phyloP scores from a whole-genome alignment of 1,284 basidiomycete genomes.

The Tremellales sp. region DNA sequence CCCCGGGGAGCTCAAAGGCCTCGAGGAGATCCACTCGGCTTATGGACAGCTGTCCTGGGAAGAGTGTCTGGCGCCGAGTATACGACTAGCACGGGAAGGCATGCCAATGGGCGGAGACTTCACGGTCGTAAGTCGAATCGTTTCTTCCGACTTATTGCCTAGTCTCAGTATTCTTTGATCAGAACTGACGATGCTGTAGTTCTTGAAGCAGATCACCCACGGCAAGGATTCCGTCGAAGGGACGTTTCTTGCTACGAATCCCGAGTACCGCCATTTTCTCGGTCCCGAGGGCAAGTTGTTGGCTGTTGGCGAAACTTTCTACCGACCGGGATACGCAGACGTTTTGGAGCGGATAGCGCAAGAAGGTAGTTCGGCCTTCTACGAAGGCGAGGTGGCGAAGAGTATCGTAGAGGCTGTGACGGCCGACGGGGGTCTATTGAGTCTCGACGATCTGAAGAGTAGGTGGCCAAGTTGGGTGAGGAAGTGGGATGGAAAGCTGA shows the following conservation, averaged over 20 bases:
- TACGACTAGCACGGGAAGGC: slow-evolving; percentile 50
- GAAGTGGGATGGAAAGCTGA: not conserved
- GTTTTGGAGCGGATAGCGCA: slow-evolving; percentile 32
- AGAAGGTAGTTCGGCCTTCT: slow-evolving; percentile 34
- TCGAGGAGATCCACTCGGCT: slow-evolving; percentile 26
- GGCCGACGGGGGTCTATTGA: slow-evolving; percentile 37
- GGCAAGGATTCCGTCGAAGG: too few relatives aligned
- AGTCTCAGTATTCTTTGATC: too few relatives aligned
- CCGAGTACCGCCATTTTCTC: too few relatives aligned
- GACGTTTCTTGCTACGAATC: too few relatives aligned
- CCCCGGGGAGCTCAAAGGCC: slow-evolving; percentile 32
- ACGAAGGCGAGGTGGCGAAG: slow-evolving; percentile 34
- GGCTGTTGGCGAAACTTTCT: slow-evolving; percentile 19
- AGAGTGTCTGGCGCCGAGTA: slow-evolving; percentile 19
- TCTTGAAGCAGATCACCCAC: too few relatives aligned
- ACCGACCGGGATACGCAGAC: slow-evolving; percentile 32
- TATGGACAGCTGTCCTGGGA: slow-evolving; percentile 29
- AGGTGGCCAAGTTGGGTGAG: slow-evolving; percentile 4
- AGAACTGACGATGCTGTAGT: too few relatives aligned
- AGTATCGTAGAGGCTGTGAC: slow-evolving; percentile 26
- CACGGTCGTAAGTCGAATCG: slow-evolving; percentile 18
- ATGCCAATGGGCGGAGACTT: slow-evolving; percentile 56
- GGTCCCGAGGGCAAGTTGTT: slow-evolving; percentile 32
- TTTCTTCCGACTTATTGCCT: not conserved
- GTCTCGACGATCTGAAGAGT: slow-evolving; percentile 33